phyloP scores from a whole-genome alignment of 352 stramenopile species.

The Phytophthora sojae region DNA sequence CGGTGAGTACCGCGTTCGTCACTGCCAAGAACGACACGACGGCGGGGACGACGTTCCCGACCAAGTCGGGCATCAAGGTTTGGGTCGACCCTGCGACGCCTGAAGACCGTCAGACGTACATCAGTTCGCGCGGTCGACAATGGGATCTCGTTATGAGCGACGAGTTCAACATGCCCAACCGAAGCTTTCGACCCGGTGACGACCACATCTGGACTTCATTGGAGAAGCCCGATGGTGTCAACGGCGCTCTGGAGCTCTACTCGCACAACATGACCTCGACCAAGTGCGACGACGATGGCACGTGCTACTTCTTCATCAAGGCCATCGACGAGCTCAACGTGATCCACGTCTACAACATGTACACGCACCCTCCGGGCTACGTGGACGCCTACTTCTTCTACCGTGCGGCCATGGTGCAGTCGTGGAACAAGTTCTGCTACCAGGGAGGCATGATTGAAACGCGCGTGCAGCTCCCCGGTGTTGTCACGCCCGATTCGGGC shows the following conservation, averaged over 20 bases:
- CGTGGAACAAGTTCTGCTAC: conserved; percentile 97
- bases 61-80: conserved; percentile 41
- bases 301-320: conserved; percentile 56
- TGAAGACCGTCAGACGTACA: conserved; percentile 42
- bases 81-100: conserved; percentile 76
- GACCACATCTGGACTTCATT: conserved; percentile 93
- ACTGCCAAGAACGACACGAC: conserved; percentile 24
- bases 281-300: conserved; percentile 51
- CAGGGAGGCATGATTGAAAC: conserved; percentile 93
- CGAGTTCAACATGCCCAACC: conserved; percentile 67
- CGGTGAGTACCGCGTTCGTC: conserved; percentile 2
- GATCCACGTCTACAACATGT: conserved; percentile 71
- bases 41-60: conserved; percentile 29
- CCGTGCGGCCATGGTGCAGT: conserved; percentile 91
- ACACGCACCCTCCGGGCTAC: conserved; percentile 50
- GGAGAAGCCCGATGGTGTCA: conserved; percentile 69
- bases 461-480: conserved; percentile 87
- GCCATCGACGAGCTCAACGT: conserved; percentile 46
- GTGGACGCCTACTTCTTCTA: conserved; percentile 59
- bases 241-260: conserved; percentile 92
- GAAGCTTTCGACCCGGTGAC: conserved; percentile 81
- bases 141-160: conserved; percentile 61
- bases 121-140: conserved; percentile 44
- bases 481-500: conserved; percentile 44
- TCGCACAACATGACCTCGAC: conserved; percentile 79